Conservation (phyloP, 176 grass and related monocot species). For the Avena eriantha region DNA sequence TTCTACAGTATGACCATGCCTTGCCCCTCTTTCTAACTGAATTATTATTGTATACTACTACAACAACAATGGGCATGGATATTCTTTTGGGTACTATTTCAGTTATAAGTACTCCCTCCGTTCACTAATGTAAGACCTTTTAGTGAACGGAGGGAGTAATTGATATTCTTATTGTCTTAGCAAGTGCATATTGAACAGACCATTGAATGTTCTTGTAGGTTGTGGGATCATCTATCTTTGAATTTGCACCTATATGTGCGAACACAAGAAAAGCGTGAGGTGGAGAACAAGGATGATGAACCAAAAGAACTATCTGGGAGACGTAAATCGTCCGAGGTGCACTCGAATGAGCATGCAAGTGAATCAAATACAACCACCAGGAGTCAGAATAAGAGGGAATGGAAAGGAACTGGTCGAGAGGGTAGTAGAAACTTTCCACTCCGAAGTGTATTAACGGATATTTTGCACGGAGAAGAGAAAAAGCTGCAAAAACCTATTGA, state of each 20-base stretch:
- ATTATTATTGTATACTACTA: not conserved
- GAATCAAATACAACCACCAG: constrained; percentile 55
- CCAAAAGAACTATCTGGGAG: constrained; percentile 52
- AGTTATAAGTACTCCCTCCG: not conserved
- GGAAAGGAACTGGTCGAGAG: constrained; percentile 61
- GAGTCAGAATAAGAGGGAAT: constrained; percentile 66
- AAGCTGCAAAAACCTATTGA: constrained; percentile 51
- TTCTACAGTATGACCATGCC: not conserved
- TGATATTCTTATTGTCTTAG: constrained; percentile 5
- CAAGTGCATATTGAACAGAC: constrained; percentile 2
- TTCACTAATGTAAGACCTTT: too few species aligned
- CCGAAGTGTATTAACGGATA: constrained; percentile 74
- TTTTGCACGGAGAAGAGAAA: constrained; percentile 83
- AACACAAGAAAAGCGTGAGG: constrained; percentile 40
- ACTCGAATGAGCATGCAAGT: constrained; percentile 37
- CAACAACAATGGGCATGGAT: not conserved
- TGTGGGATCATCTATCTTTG: constrained; percentile 86
- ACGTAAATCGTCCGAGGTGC: constrained; percentile 40
- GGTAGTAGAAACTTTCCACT: constrained; percentile 74
- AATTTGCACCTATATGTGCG: constrained; percentile 70
- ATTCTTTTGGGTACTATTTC: not conserved
- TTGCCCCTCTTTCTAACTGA: not conserved
- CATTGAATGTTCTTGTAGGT: constrained; percentile 51
- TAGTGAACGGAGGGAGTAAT: not conserved
- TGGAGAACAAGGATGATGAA: constrained; percentile 43